Percentiles rank a stretch among this genome's conserved stretches.
These are phyloP conservation scores for Nannizzia gypsea DNA, from an alignment of 2,329 filamentous ascomycete genomes.

Conservation along the genomic window DNA sequence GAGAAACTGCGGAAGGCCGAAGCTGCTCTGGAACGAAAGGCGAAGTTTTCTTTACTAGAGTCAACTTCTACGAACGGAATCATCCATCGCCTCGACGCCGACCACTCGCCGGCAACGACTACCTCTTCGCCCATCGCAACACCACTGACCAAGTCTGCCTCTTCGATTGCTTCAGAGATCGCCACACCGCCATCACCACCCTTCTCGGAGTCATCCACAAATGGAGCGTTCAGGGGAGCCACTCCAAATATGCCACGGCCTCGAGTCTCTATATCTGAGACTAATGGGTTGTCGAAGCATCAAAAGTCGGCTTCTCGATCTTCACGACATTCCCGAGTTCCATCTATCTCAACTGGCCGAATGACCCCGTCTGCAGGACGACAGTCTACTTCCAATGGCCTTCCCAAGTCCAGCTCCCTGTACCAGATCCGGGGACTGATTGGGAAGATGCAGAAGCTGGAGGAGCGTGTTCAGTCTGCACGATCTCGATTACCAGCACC, in stretches of 20 bases:
- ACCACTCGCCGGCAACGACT: constrained; percentile 66
- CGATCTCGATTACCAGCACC: constrained; percentile 85
- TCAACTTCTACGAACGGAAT: constrained; percentile 44
- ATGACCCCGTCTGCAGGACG: constrained; percentile 36
- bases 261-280: constrained; percentile 37
- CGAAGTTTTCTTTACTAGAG: constrained; percentile 32
- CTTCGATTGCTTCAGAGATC: constrained; percentile 50
- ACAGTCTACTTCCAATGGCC: constrained; percentile 17
- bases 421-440: constrained; percentile 89
- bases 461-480: constrained; percentile 82
- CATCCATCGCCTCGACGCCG: constrained; percentile 34
- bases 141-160: constrained; percentile 61
- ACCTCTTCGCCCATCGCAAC: constrained; percentile 84
- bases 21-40: constrained; percentile 37
- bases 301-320: constrained; percentile 33
- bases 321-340: constrained; percentile 43
- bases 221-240: constrained; percentile 44
- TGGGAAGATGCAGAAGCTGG: constrained; percentile 92
- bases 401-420: constrained; percentile 50
- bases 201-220: constrained; percentile 70
- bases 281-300: constrained; percentile 42
- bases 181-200: constrained; percentile 86
- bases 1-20: constrained; percentile 76
- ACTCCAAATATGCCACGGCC: constrained; percentile 38
- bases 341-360: constrained; percentile 43